phyloP scores from a whole-genome alignment of 495 filamentous ascomycete genomes.

The Penicillium diatomitis region DNA sequence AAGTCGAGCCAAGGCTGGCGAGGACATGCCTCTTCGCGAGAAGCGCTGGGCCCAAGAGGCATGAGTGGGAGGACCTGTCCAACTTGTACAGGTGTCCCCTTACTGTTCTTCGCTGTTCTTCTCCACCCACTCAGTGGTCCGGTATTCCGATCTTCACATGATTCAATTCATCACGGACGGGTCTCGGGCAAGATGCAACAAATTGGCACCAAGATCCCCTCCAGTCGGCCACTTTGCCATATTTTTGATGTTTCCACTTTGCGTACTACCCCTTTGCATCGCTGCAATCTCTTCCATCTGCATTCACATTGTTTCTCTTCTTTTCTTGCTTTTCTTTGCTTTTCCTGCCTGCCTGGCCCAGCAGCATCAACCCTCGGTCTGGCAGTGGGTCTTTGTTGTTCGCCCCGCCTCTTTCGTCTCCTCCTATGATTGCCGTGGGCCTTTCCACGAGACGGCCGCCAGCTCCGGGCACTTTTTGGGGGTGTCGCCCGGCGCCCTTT shows the following conservation, averaged over 20 bases:
- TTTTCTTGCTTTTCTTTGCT: no score
- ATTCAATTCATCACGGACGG: no score
- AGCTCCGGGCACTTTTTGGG: no score
- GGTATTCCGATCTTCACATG: no score
- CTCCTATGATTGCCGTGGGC: not conserved
- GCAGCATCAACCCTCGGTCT: slow-evolving; percentile 1
- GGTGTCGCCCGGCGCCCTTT: not conserved
- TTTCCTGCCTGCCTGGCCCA: not conserved
- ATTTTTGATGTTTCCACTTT: no score
- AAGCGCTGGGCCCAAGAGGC: slow-evolving; percentile 65
- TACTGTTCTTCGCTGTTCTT: not conserved
- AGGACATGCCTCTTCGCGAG: slow-evolving; percentile 67
- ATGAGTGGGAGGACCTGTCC: slow-evolving; percentile 2
- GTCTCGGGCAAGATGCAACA: no score
- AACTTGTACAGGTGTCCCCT: not conserved
- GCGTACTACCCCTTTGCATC: no score
- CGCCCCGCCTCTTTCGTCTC: not conserved
- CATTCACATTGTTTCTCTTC: not conserved
- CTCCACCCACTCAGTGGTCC: not conserved
- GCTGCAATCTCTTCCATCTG: not conserved
- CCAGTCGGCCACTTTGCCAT: no score
- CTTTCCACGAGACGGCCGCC: no score
- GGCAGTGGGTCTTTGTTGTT: not conserved
- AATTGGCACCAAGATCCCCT: no score
- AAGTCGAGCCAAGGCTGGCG: slow-evolving; percentile 42